Conservation (phyloP, 345 rosid species). For the Euphorbia tirucalli region DNA sequence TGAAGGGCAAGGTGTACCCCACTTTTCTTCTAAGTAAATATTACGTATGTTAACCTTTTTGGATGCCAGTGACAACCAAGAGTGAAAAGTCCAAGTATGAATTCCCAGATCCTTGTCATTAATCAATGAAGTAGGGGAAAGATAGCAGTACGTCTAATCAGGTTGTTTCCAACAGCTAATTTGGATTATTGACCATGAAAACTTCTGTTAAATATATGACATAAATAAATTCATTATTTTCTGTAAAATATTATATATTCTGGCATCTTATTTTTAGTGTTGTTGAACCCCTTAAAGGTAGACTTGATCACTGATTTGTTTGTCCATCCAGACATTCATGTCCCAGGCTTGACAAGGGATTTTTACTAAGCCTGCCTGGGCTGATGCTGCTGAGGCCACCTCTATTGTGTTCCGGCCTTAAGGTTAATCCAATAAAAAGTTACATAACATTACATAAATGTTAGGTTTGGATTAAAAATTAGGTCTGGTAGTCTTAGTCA, state of each 20-base stretch:
- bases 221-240: no score
- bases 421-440: not conserved
- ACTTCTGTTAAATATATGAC: not conserved
- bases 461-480: no score
- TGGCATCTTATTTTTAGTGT: not conserved
- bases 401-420: no score
- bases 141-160: not conserved
- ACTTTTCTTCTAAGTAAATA: no score
- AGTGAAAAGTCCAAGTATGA: not conserved
- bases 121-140: not conserved
- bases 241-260: not conserved
- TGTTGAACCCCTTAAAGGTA: not conserved
- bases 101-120: not conserved
- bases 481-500: no score
- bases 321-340: no score
- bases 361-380: not conserved
- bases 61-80: not conserved
- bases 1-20: conserved; percentile 1
- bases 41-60: no score
- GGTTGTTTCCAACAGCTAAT: not conserved
- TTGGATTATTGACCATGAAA: not conserved
- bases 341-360: not conserved
- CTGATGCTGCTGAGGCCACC: no score
- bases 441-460: not conserved
- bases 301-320: no score